Conservation (phyloP, 257 asterid species). For the Asclepias syriaca region DNA sequence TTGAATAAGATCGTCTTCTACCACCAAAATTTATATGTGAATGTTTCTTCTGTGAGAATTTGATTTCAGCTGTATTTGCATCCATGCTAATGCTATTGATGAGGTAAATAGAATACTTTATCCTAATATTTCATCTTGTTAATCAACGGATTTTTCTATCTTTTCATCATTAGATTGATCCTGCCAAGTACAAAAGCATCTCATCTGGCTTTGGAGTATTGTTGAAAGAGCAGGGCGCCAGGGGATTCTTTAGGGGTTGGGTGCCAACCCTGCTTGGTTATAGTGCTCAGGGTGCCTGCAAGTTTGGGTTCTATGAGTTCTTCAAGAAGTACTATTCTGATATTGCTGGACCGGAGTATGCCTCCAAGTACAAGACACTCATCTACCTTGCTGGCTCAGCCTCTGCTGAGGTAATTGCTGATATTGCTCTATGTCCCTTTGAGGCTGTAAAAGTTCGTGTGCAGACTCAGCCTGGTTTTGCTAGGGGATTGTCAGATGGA, state of each 20-base stretch:
- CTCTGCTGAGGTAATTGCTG: constrained; percentile 61
- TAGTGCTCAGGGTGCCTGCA: constrained; percentile 74
- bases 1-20: background rate
- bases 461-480: constrained; percentile 62
- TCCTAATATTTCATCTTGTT: background rate
- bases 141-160: constrained; percentile 9
- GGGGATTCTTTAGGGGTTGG: constrained; percentile 63
- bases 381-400: constrained; percentile 66
- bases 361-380: constrained; percentile 50
- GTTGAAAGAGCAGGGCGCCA: constrained; percentile 47
- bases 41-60: background rate
- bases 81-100: background rate
- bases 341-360: constrained; percentile 56
- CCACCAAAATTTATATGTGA: background rate
- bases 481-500: constrained; percentile 53
- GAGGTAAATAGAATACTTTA: background rate
- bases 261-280: constrained; percentile 58
- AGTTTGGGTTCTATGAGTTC: constrained; percentile 57
- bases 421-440: constrained; percentile 54
- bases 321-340: constrained; percentile 61
- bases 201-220: constrained; percentile 50
- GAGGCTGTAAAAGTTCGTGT: constrained; percentile 70
- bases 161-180: constrained; percentile 37
- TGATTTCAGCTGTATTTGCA: background rate
- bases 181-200: constrained; percentile 54